Conservation (phyloP, 1,284 basidiomycete species). For the Trichosporon sp. region DNA sequence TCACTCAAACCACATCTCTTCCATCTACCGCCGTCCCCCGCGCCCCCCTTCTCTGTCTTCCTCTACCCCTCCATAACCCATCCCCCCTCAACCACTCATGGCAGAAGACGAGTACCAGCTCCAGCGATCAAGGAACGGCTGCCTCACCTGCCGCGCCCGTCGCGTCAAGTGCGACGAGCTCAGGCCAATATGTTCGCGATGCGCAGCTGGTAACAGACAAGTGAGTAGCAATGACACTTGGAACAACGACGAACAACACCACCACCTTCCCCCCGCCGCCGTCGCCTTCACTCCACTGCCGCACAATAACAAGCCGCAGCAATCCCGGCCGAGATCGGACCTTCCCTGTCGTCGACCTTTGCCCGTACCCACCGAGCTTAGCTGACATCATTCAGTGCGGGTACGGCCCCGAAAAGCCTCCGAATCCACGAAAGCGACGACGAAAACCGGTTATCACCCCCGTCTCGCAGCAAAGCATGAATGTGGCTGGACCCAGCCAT, state of each 20-base stretch:
- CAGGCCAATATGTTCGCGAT: constrained; percentile 38
- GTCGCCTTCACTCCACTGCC: background rate
- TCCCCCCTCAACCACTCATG: constrained; percentile 16
- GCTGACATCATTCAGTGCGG: constrained; percentile 27
- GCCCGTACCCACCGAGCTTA: background rate
- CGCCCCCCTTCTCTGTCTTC: background rate
- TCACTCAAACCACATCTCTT: background rate
- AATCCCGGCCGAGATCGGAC: background rate
- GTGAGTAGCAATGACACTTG: constrained; percentile 28
- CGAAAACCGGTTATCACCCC: background rate
- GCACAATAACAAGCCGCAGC: background rate
- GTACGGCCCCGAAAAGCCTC: constrained; percentile 31
- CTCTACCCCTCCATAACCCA: background rate
- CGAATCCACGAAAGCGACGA: constrained; percentile 30
- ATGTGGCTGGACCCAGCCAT: background rate
- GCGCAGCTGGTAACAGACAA: constrained; percentile 37
- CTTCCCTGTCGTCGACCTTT: background rate
- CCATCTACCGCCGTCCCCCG: background rate
- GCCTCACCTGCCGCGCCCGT: constrained; percentile 47
- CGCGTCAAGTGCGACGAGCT: constrained; percentile 52
- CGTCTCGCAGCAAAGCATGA: background rate
- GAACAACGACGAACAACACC: background rate
- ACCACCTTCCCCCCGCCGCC: background rate
- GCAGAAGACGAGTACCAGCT: constrained; percentile 27
- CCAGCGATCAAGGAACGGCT: constrained; percentile 40